Evolutionary conservation across 1,284 basidiomycete species (phyloP), one percentile per base, ranked within the genome.

Genomic region (Ceratobasidium sp.): DNA sequence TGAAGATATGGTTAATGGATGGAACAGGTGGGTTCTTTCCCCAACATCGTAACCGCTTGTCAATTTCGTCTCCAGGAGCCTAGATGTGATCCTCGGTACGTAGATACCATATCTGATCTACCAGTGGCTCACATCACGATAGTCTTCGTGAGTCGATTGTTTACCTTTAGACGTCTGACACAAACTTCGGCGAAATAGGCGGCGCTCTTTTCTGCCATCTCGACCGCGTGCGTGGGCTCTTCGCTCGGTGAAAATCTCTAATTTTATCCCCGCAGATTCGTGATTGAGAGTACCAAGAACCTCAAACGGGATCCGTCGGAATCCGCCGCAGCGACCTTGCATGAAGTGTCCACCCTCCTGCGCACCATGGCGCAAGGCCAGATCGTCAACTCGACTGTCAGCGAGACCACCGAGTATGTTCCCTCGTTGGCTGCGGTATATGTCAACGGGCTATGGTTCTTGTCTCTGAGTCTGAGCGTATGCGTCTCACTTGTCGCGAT

Each of bases 401-500:
- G 22, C 2, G 27, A 6, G 27, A 3, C 25, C 1, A 0, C 34
- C 15, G 15, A 8, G 1, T 67, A 53, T 17, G 20, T 50, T 29
- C 58, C 58, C 8, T 38, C 58, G 2, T 17, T 45, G 20, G 45
- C 58, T 12, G 45, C 45, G 22, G 45, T 64, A 15, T 64, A 32
- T n/a, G 45, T 64, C 45, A 64, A 64, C 25, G 58, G 45, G 6
- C 58, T 64, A 20, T 64, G 58, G 58, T 64, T 64, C 43, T 34
- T 64, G 29, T 64, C 58, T 45, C 42, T 64, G 17, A 45, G 43
- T 43, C 25, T 65, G 27, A 65, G 62, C 50, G 62, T 65, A 17
- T 65, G 49, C 3, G 62, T 54, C 20, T 65, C 62, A 15, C 62
- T 64, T 40, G 34, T 64, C 6, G 58, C 45, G 25, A 64, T 64